These are phyloP conservation scores for Ascochyta pisi DNA, from an alignment of 2,329 filamentous ascomycete species.

Conservation along the genomic window DNA sequence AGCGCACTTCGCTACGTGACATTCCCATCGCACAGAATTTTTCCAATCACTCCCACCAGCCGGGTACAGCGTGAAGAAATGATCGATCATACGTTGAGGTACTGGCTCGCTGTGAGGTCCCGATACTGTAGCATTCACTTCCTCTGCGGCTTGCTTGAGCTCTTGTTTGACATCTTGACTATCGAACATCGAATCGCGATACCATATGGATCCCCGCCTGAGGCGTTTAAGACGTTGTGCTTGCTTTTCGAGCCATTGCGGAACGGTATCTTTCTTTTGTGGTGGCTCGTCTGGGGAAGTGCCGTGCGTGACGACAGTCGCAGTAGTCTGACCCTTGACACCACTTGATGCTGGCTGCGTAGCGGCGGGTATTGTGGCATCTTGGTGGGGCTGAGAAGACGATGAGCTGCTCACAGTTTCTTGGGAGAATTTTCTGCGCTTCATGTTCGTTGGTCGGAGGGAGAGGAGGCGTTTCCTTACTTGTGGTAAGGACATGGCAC, in stretches of 20 bases:
- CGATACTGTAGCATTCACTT: neutral
- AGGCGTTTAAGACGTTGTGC: neutral
- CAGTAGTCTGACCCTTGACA: neutral
- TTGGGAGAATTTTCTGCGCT: neutral
- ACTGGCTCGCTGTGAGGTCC: slow-evolving; percentile 1
- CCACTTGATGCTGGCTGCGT: neutral
- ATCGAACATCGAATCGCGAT: slow-evolving; percentile 5
- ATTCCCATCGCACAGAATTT: slow-evolving; percentile 8
- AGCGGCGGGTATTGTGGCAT: neutral
- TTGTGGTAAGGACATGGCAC: slow-evolving; percentile 2
- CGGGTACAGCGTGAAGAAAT: slow-evolving; percentile 4
- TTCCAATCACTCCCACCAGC: slow-evolving; percentile 11
- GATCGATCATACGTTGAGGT: slow-evolving; percentile 1
- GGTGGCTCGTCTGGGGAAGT: neutral
- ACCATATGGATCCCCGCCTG: neutral
- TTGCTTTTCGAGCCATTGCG: slow-evolving; percentile 3
- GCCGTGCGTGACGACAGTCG: neutral
- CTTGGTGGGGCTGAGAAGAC: neutral
- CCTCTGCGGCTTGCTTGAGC: neutral
- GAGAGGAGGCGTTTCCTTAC: neutral
- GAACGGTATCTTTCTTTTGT: neutral
- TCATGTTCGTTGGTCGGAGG: neutral
- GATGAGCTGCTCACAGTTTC: neutral
- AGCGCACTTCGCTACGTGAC: neutral
- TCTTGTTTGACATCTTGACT: neutral